Evolutionary conservation across 2,329 filamentous ascomycete species (phyloP).

Genomic region (Fusarium redolens): DNA sequence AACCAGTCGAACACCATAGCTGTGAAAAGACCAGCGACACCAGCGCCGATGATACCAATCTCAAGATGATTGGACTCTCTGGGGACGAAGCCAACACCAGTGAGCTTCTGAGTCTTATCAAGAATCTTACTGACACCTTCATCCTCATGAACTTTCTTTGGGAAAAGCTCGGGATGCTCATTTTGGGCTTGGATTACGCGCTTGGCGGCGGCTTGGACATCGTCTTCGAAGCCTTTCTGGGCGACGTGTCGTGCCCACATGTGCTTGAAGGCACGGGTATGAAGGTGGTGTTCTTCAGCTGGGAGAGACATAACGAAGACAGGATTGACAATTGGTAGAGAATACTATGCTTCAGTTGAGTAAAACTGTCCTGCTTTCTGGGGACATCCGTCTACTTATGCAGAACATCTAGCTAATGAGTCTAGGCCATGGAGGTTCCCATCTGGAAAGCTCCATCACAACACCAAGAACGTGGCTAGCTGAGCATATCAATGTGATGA

Average conservation of each 20-base stretch:
- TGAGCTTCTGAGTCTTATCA: background rate
- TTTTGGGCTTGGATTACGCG: background rate
- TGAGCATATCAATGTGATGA: background rate
- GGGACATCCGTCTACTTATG: background rate
- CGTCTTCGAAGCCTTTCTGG: slow-evolving; percentile 6
- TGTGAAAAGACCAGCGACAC: slow-evolving; percentile 15
- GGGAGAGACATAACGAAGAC: background rate
- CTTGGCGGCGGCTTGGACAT: slow-evolving; percentile 1
- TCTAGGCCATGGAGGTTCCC: background rate
- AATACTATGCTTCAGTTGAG: no score
- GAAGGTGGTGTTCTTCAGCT: background rate
- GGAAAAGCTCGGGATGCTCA: background rate
- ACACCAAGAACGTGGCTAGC: background rate
- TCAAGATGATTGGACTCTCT: background rate
- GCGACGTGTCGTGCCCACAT: slow-evolving; percentile 28
- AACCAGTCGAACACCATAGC: slow-evolving; percentile 17
- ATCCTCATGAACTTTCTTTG: background rate
- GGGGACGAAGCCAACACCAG: background rate
- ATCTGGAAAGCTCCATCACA: background rate
- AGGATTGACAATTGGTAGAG: no score
- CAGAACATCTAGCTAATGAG: no score
- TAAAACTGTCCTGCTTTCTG: no score
- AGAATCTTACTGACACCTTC: slow-evolving; percentile 8
- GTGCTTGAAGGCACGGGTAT: slow-evolving; percentile 20
- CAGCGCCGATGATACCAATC: slow-evolving; percentile 16